Base-by-base conservation (phyloP, 495 filamentous ascomycete genomes). In the Aspergillus kassunensis region DNA sequence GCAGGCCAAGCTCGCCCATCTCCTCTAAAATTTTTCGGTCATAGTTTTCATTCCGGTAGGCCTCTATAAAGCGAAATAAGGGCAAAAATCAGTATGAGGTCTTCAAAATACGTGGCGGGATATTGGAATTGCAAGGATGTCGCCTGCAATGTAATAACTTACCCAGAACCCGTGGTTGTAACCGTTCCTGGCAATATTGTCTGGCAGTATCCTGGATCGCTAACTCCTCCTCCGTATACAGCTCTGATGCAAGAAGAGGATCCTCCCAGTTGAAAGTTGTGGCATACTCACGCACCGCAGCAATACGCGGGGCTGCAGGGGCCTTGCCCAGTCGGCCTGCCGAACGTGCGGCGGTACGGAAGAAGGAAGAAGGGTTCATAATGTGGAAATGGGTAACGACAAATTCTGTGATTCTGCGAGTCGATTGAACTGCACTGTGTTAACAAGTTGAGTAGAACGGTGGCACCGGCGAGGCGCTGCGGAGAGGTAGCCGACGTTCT, bases 1-100 rank as follows among this genome's bases (percentile, higher is more conserved):
- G 76, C 0, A 98, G 79, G 29, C 93, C 93, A 13, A 98, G 73
- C 59, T 95, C 90, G 51, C 93, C 93, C 93, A 98, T 98, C 71
- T 98, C 93, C 62, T 82, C 79, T 19, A 97, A 79, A 41, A 98
- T 96, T 51, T 83, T 80, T 48, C 79, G 80, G 68, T 98, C 93
- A 69, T 92, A 98, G 64, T 95, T 64, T 69, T 98, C 93, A 53
- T 92, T 86, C 57, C 93, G 82, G 72, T 97, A 97, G 55, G 93
- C 95, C 73, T 97, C 93, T 97, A 57, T 2, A 27, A 27, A 27
- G 4, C 4, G 9, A 27, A 27, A 27, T 4, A 27, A 27, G 24
- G 24, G 24, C 4, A 33, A 37, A 20, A 48, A 10, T 54, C 20
- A 51, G 49, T 34, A 19, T 15, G 18, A 30, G 25, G 5, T 16